These are phyloP conservation scores for Cystofilobasidium macerans DNA, from an alignment of 768 basidiomycete species.

Conservation along the genomic window DNA sequence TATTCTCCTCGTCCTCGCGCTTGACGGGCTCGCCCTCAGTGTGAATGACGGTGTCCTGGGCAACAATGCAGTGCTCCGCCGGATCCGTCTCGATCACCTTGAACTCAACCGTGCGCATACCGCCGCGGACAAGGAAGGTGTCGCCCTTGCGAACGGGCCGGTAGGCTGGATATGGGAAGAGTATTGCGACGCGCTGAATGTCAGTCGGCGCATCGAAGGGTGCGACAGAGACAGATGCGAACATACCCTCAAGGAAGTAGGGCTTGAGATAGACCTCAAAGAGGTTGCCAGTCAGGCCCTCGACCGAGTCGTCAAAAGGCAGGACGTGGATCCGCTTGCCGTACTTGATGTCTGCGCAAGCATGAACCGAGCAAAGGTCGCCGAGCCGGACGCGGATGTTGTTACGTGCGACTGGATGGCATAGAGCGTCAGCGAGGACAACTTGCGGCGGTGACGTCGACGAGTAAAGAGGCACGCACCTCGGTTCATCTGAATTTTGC, in stretches of 20 bases:
- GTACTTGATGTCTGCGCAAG: slow-evolving; percentile 96
- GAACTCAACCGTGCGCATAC: slow-evolving; percentile 97
- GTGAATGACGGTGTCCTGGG: slow-evolving; percentile 96
- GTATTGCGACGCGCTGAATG: neutral
- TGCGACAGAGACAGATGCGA: neutral
- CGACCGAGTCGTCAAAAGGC: slow-evolving; percentile 95
- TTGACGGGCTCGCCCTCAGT: slow-evolving; percentile 98
- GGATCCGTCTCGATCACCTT: slow-evolving; percentile 98
- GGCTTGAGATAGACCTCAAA: slow-evolving; percentile 98
- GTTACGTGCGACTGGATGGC: slow-evolving; percentile 75
- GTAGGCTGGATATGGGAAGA: slow-evolving; percentile 49
- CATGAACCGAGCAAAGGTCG: slow-evolving; percentile 89
- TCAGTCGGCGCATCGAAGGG: no score
- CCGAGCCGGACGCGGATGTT: slow-evolving; percentile 95
- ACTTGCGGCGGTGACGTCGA: neutral
- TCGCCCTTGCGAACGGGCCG: slow-evolving; percentile 93
- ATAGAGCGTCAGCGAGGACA: neutral
- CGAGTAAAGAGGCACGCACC: slow-evolving; percentile 35
- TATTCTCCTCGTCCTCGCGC: slow-evolving; percentile 95
- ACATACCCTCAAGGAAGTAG: slow-evolving; percentile 85
- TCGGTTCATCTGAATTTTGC: slow-evolving; percentile 97
- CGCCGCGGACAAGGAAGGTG: slow-evolving; percentile 97
- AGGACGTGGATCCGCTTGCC: slow-evolving; percentile 94
- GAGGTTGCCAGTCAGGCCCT: slow-evolving; percentile 90
- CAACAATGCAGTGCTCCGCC: slow-evolving; percentile 95